Conservation (phyloP, 352 stramenopile species). For the Thraustotheca clavata region DNA sequence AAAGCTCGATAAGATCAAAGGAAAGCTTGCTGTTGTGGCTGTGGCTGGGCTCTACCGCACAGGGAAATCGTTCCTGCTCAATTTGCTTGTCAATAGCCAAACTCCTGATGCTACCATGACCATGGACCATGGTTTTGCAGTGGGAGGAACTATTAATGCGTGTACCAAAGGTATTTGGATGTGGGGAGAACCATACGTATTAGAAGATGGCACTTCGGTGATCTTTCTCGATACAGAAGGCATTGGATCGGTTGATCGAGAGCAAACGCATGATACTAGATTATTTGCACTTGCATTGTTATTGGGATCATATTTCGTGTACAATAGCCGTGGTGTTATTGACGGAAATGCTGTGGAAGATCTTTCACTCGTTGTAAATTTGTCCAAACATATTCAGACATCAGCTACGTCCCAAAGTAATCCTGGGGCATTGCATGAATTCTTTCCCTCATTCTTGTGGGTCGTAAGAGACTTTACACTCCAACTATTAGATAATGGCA, state of each 20-base stretch:
- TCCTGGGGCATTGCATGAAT: slow-evolving; percentile 47
- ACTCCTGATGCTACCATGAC: slow-evolving; percentile 26
- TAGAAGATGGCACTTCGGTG: slow-evolving; percentile 59
- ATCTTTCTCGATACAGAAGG: slow-evolving; percentile 88
- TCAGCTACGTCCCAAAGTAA: slow-evolving; percentile 28
- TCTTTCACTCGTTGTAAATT: slow-evolving; percentile 85
- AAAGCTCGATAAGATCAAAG: slow-evolving; percentile 60
- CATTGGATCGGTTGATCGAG: slow-evolving; percentile 68
- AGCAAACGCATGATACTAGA: slow-evolving; percentile 84
- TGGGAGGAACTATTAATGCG: slow-evolving; percentile 79
- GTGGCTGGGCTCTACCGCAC: slow-evolving; percentile 84
- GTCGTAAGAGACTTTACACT: slow-evolving; percentile 87
- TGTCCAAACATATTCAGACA: slow-evolving; percentile 87
- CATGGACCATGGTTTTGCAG: slow-evolving; percentile 47
- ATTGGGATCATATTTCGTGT: slow-evolving; percentile 82
- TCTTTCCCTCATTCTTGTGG: slow-evolving; percentile 86
- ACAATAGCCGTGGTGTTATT: slow-evolving; percentile 87
- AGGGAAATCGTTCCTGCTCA: slow-evolving; percentile 87
- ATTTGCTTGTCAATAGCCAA: slow-evolving; percentile 52
- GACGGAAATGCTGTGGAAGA: slow-evolving; percentile 85
- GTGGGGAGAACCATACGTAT: slow-evolving; percentile 68
- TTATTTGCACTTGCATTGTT: slow-evolving; percentile 86
- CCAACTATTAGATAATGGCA: slow-evolving; percentile 76
- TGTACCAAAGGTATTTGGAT: slow-evolving; percentile 91
- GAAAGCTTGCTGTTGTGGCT: slow-evolving; percentile 75